phyloP scores from a whole-genome alignment of 805 yeast species.

The Candida lessepsii region DNA sequence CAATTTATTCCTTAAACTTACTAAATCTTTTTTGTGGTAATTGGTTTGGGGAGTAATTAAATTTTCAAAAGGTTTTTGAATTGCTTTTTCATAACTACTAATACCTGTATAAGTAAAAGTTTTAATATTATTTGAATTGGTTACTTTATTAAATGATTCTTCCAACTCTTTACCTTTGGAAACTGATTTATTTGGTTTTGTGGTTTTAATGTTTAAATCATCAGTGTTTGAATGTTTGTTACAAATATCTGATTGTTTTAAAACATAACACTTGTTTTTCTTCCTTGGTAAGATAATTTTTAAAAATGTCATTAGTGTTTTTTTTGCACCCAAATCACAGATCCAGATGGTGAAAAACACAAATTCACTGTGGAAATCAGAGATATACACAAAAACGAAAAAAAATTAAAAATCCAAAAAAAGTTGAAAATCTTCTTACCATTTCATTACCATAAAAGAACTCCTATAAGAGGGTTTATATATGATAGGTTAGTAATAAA shows the following conservation, averaged over 20 bases:
- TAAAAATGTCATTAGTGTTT: background rate
- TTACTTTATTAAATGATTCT: background rate
- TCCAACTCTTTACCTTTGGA: background rate
- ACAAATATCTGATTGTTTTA: background rate
- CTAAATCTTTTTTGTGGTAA: background rate
- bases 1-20: background rate
- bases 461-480: no score
- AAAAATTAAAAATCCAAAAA: background rate
- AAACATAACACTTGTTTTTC: background rate
- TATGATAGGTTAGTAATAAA: no score
- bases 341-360: no score
- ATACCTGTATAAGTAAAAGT: no score
- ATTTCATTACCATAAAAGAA: no score
- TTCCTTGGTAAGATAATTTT: background rate
- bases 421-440: no score
- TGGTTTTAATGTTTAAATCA: background rate
- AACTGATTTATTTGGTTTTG: background rate
- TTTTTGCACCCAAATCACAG: constrained; percentile 2
- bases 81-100: background rate
- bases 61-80: constrained; percentile 1
- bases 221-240: background rate
- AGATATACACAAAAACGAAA: background rate
- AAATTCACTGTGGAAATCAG: no score
- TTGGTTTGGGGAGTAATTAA: background rate
- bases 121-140: no score